phyloP scores from a whole-genome alignment of 257 asterid genomes.

The Sherardia arvensis region DNA sequence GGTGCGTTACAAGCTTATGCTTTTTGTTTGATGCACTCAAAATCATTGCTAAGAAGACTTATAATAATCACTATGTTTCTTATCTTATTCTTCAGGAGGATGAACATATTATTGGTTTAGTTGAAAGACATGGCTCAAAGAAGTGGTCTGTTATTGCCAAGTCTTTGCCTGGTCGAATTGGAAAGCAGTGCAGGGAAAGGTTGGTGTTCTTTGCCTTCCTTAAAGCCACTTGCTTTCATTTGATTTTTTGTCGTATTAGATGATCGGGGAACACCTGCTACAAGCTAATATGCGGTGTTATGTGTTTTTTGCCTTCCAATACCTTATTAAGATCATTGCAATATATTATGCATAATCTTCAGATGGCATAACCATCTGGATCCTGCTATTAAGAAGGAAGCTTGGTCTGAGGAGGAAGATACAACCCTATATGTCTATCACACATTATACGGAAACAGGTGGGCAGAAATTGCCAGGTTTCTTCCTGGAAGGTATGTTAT shows the following conservation, averaged over 20 bases:
- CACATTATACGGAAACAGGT: constrained; percentile 55
- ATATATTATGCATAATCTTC: constrained; percentile 15
- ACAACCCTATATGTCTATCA: constrained; percentile 42
- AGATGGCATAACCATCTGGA: constrained; percentile 90
- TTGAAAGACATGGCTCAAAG: constrained; percentile 46
- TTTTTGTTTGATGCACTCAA: constrained; percentile 5
- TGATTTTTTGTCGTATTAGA: neutral
- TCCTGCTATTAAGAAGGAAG: constrained; percentile 61
- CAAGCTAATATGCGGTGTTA: neutral
- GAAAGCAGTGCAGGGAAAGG: constrained; percentile 95
- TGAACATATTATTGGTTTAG: constrained; percentile 49
- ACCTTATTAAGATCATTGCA: neutral
- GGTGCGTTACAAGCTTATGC: constrained; percentile 25
- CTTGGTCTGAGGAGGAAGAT: constrained; percentile 70
- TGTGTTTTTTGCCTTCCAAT: neutral
- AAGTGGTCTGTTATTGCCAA: constrained; percentile 69
- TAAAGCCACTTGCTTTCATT: neutral
- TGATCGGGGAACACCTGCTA: neutral
- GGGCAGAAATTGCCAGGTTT: constrained; percentile 76
- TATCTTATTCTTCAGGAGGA: constrained; percentile 53
- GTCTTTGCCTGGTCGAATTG: constrained; percentile 69
- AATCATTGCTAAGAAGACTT: constrained; percentile 5
- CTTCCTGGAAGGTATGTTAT: constrained; percentile 69
- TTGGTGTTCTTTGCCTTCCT: constrained; percentile 17
- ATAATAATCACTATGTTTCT: constrained; percentile 1